Conservation (phyloP, 164 flowering plant genomes). For the Platanus orientalis region DNA sequence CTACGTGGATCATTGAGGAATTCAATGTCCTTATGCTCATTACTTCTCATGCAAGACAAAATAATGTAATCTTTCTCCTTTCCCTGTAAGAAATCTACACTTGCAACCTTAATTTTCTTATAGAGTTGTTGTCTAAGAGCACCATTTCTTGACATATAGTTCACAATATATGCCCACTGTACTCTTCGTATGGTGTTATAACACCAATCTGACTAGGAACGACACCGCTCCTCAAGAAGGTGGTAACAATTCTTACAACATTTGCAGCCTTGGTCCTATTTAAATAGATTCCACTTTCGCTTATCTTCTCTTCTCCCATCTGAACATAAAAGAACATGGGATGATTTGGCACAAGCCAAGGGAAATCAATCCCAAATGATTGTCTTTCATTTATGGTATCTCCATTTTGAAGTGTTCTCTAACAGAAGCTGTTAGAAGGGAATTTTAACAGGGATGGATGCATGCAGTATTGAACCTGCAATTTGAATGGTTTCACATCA, state of each 20-base stretch:
- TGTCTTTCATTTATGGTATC: conserved; percentile 96
- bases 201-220: conserved; percentile 99
- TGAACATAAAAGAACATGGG: conserved; percentile 99
- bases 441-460: conserved; percentile 97
- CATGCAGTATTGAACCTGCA: conserved; percentile 98
- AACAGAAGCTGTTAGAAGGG: conserved; percentile 97
- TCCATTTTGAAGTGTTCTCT: conserved; percentile 98
- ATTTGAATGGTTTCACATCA: too few relatives aligned
- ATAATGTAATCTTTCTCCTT: conserved; percentile 97
- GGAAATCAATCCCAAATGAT: conserved; percentile 95
- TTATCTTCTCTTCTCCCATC: conserved; percentile 99
- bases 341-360: conserved; percentile 99
- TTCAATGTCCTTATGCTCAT: conserved; percentile 99
- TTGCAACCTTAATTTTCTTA: conserved; percentile 99
- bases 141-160: conserved; percentile 98
- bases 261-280: conserved; percentile 99
- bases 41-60: conserved; percentile 94
- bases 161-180: conserved; percentile 99
- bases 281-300: conserved; percentile 95
- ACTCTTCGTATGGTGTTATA: conserved; percentile 99
- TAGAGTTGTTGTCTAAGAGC: conserved; percentile 97
- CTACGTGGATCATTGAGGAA: too few relatives aligned
- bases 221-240: conserved; percentile 94
- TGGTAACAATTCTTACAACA: conserved; percentile 96
- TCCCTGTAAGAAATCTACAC: conserved; percentile 99